Evolutionary conservation across 306 rosid species (phyloP), one percentile per base, ranked within the genome.

Genomic region (Psophocarpus tetragonolobus): DNA sequence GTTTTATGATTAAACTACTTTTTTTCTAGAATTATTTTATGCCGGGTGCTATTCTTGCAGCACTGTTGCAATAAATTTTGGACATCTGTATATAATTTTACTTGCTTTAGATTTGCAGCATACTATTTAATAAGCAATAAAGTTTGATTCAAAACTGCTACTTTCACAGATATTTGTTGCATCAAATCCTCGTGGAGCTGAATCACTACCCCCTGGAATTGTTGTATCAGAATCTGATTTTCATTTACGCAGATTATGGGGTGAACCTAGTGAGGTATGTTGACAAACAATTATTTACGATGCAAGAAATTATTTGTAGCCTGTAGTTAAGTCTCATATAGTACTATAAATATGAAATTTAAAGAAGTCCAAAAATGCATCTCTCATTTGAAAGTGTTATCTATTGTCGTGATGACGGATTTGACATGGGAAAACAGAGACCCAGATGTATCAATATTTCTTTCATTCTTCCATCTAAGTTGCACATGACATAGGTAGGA

Each of bases 131-230:
- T 51, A 45, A 84, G 27, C 32, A 68, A 65, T 56, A 39, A 71
- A 51, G 47, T 73, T 27, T 85, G 74, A 73, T 77, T 33, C 56
- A 30, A 62, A 77, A 42, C 32, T 73, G 73, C 68, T 74, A 61
- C 23, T 36, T 65, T 78, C 20, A 5, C 84, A 88, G 99, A 85
- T 96, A 82, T 80, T 90, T 81, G 96, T 79, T 84, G 79, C 94
- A 58, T 84, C 97, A 84, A 96, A 96, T 84, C 99, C 99, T 60
- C 91, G 80, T 75, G 99, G 99, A 64, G 97, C 99, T 6, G 99
- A 92, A 83, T 82, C 85, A 63, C 85, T 96, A 24, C 98, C 99
- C 66, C 98, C 97, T 3, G 91, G 91, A 84, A 91, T 96, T 80
- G 75, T 96, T 83, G 99, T 81, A 58, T 35, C 97, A 56, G 87